A percentile compares a stretch with the other conserved stretches of the same genome.
phyloP scores from a whole-genome alignment of 495 filamentous ascomycete species.

The Aspergillus incahuasiensis region DNA sequence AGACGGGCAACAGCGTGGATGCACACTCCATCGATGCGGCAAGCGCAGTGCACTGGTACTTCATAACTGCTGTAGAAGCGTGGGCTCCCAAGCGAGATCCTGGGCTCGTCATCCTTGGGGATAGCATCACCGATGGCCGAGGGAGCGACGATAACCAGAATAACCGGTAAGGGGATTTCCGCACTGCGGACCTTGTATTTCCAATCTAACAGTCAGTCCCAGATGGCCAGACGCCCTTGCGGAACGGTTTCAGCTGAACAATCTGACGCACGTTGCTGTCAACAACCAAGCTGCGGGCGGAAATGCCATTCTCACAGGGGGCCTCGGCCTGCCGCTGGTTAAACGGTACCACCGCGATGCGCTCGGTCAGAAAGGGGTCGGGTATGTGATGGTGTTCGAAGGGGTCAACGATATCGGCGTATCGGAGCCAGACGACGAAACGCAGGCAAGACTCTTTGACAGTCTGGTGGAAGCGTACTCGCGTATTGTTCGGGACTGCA shows the following conservation, averaged over 20 bases:
- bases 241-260: conserved; percentile 46
- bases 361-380: conserved; percentile 50
- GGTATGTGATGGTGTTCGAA: conserved; percentile 65
- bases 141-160: conserved; percentile 61
- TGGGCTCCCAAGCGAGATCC: conserved; percentile 38
- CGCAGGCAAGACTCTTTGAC: conserved; percentile 48
- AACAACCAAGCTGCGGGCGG: conserved; percentile 72
- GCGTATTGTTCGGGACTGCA: conserved; percentile 54
- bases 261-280: conserved; percentile 47
- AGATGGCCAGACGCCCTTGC: conserved; percentile 66
- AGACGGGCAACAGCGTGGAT: conserved; percentile 49
- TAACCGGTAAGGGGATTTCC: conserved; percentile 55
- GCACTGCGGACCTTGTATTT: too few species aligned
- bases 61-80: conserved; percentile 57
- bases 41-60: conserved; percentile 41
- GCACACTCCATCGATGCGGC: conserved; percentile 38
- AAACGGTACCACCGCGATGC: conserved; percentile 62
- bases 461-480: conserved; percentile 52
- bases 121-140: conserved; percentile 71
- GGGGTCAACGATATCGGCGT: conserved; percentile 71
- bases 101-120: conserved; percentile 60
- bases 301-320: conserved; percentile 60
- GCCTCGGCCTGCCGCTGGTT: conserved; percentile 58
- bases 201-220: too few species aligned
- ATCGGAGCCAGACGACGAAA: conserved; percentile 37